These are phyloP conservation scores for Camelina sativa DNA, from an alignment of 345 rosid genomes.

Conservation along the genomic window DNA sequence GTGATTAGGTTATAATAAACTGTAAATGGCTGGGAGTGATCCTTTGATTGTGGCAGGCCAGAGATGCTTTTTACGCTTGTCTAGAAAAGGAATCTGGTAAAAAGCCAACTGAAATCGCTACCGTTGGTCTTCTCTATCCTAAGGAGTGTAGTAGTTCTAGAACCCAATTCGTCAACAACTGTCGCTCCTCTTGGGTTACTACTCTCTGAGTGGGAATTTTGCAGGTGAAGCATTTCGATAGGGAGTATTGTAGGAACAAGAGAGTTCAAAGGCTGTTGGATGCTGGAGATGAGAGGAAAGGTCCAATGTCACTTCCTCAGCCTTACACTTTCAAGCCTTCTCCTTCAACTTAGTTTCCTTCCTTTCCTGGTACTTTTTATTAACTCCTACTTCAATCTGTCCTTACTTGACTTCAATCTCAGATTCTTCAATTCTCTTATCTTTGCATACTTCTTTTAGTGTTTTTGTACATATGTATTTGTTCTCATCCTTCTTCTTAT, in stretches of 20 bases:
- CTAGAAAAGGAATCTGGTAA: conserved; percentile 70
- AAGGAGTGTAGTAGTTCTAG: conserved; percentile 62
- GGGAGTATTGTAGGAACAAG: conserved; percentile 73
- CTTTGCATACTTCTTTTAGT: too few relatives aligned
- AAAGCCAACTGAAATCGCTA: conserved; percentile 71
- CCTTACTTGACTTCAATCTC: background rate
- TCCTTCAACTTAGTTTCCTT: conserved; percentile 37
- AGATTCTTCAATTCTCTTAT: too few relatives aligned
- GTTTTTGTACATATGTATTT: too few relatives aligned
- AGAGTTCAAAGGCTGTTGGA: conserved; percentile 71
- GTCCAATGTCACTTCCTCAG: conserved; percentile 82
- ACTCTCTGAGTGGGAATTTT: background rate
- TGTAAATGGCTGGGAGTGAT: conserved; percentile 5
- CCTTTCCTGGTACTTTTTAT: conserved; percentile 17
- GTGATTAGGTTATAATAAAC: conserved; percentile 3
- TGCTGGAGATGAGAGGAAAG: conserved; percentile 68
- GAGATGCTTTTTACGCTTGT: conserved; percentile 79
- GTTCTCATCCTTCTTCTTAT: too few relatives aligned
- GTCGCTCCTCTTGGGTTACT: conserved; percentile 79
- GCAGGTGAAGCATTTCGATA: conserved; percentile 92
- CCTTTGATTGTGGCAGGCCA: conserved; percentile 51
- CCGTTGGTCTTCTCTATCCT: conserved; percentile 82
- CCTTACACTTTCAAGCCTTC: conserved; percentile 79
- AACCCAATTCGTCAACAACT: conserved; percentile 55
- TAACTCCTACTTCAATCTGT: background rate